phyloP scores from a whole-genome alignment of 2,329 filamentous ascomycete genomes.

The Colletotrichum sp. region DNA sequence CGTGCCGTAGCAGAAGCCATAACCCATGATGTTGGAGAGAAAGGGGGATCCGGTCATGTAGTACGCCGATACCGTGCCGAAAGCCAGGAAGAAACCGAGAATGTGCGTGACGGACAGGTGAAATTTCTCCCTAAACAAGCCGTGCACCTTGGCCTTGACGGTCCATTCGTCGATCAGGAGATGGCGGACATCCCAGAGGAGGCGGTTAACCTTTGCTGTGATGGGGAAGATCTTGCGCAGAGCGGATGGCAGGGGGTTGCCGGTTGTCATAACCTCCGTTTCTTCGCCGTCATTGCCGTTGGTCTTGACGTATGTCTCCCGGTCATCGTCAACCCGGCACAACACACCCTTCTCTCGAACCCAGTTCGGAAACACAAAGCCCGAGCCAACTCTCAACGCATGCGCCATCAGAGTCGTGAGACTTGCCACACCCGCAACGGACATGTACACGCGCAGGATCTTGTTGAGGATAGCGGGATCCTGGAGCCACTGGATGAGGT shows the following conservation, averaged over 20 bases:
- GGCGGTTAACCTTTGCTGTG: conserved; percentile 12
- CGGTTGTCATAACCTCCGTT: conserved; percentile 17
- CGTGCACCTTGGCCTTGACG: conserved; percentile 55
- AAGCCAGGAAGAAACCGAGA: conserved; percentile 58
- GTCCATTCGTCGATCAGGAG: conserved; percentile 58
- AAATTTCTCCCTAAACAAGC: conserved; percentile 51
- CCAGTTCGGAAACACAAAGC: conserved; percentile 74
- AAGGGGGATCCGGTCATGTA: conserved; percentile 64
- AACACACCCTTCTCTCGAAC: conserved; percentile 59
- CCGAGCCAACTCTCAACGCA: conserved; percentile 64
- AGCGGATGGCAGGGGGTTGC: conserved; percentile 34
- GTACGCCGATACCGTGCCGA: conserved; percentile 65
- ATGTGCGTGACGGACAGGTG: conserved; percentile 63
- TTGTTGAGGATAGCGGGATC: conserved; percentile 83
- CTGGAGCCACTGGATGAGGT: conserved; percentile 86
- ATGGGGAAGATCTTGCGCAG: conserved; percentile 19
- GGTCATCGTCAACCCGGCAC: conserved; percentile 49
- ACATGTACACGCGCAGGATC: conserved; percentile 84
- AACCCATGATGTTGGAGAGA: conserved; percentile 85
- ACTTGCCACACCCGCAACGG: conserved; percentile 78
- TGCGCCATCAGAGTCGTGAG: conserved; percentile 79
- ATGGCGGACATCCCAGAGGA: conserved; percentile 57
- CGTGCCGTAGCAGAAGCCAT: conserved; percentile 84
- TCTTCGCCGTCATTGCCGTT: neutral
- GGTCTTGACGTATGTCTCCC: conserved; percentile 38